Conservation (phyloP, 1,284 basidiomycete genomes). For the Apiotrichum domesticum region DNA sequence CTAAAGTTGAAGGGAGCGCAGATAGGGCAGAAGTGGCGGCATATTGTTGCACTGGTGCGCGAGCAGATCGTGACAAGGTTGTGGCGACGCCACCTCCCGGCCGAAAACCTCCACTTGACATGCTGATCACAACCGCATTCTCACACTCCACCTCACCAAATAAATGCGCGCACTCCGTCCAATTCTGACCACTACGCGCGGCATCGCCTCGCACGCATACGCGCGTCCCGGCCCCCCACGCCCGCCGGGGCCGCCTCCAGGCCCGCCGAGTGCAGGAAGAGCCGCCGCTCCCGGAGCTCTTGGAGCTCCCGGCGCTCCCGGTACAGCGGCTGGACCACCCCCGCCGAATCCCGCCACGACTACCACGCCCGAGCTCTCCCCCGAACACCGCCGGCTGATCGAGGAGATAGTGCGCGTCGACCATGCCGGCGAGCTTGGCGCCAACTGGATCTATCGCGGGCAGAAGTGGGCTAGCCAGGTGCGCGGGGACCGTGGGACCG, state of each 20-base stretch:
- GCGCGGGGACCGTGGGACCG: constrained; percentile 58
- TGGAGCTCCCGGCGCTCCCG: background rate
- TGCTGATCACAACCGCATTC: too few relatives aligned
- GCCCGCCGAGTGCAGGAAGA: background rate
- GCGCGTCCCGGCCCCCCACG: constrained; percentile 7
- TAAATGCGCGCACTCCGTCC: too few relatives aligned
- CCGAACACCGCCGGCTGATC: constrained; percentile 35
- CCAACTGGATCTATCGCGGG: constrained; percentile 86
- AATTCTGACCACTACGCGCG: background rate
- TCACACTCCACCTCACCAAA: too few relatives aligned
- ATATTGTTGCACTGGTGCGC: too few relatives aligned
- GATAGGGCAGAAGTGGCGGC: too few relatives aligned
- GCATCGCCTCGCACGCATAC: constrained; percentile 20
- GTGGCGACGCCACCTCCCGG: too few relatives aligned
- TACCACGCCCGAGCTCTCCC: constrained; percentile 31
- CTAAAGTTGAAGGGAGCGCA: too few relatives aligned
- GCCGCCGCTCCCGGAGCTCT: constrained; percentile 2
- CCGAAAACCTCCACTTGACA: too few relatives aligned
- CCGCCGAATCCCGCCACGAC: constrained; percentile 26
- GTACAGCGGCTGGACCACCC: constrained; percentile 1
- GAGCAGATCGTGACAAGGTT: too few relatives aligned
- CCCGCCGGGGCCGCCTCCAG: background rate
- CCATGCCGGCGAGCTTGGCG: constrained; percentile 86
- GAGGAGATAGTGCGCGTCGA: constrained; percentile 65
- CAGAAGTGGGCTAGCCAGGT: constrained; percentile 62